A percentile compares a stretch with the other conserved stretches of the same genome.
Conservation (phyloP, 83 land plant genomes). For the Thuja plicata region DNA sequence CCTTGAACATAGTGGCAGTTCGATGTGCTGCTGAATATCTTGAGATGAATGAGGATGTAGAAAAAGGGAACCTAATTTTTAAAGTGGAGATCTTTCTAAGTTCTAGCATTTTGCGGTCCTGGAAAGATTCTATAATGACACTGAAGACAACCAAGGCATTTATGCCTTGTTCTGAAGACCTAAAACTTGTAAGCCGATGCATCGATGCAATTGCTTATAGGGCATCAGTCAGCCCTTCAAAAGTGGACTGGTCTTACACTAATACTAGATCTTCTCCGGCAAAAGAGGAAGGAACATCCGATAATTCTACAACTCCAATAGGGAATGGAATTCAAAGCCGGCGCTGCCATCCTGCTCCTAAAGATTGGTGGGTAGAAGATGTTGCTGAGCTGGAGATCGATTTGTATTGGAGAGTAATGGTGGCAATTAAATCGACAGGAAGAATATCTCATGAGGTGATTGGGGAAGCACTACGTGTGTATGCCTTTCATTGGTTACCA, state of each 20-base stretch:
- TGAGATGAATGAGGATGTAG: constrained; percentile 67
- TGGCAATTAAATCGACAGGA: constrained; percentile 40
- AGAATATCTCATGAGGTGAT: constrained; percentile 20
- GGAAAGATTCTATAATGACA: constrained; percentile 44
- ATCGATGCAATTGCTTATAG: constrained; percentile 45
- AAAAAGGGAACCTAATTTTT: constrained; percentile 58
- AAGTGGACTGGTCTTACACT: constrained; percentile 37
- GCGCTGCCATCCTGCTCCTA: constrained; percentile 28
- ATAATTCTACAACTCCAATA: constrained; percentile 12
- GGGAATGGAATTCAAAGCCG: constrained; percentile 28
- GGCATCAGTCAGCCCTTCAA: constrained; percentile 29
- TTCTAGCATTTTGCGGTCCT: constrained; percentile 45
- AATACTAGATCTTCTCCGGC: constrained; percentile 27
- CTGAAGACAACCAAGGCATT: constrained; percentile 40
- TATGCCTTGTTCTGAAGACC: constrained; percentile 38
- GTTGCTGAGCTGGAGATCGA: constrained; percentile 49
- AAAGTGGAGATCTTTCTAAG: constrained; percentile 60
- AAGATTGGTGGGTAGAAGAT: constrained; percentile 72
- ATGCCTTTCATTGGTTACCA: constrained; percentile 33
- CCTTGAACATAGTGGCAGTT: constrained; percentile 59
- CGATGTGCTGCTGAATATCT: constrained; percentile 82
- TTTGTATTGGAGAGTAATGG: constrained; percentile 47
- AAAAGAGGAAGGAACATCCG: constrained; percentile 15
- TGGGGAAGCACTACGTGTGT: constrained; percentile 40
- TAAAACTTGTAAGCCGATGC: constrained; percentile 45